Evolutionary conservation across 352 stramenopile genomes (phyloP).

Genomic region (Pythium inflatum): DNA sequence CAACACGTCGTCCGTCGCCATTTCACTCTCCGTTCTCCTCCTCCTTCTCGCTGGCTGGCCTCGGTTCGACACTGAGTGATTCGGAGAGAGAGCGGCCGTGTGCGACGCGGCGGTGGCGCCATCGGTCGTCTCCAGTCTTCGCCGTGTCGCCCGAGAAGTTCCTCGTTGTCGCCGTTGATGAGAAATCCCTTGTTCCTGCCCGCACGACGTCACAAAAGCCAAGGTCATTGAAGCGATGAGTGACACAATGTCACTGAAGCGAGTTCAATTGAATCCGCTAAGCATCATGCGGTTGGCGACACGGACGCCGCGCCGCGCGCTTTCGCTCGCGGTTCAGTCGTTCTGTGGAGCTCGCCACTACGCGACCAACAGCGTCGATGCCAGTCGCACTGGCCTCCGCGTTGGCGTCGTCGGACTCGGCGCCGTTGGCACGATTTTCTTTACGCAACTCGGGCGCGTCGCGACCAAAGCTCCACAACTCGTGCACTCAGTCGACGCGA

Average conservation of each 20-base stretch:
- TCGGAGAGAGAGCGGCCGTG: background rate
- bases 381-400: conserved; percentile 24
- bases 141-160: too few relatives aligned
- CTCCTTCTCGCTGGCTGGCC: conserved; percentile 11
- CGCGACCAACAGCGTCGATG: background rate
- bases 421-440: conserved; percentile 77
- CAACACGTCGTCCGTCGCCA: conserved; percentile 26
- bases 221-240: too few relatives aligned
- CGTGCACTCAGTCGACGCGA: conserved; percentile 42
- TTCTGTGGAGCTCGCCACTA: background rate
- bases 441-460: conserved; percentile 50
- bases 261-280: background rate
- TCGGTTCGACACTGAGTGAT: conserved; percentile 8
- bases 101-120: background rate
- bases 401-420: conserved; percentile 71
- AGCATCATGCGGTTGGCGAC: background rate
- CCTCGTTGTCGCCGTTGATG: too few relatives aligned
- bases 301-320: background rate
- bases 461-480: conserved; percentile 19
- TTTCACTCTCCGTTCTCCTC: background rate
- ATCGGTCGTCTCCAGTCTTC: too few relatives aligned
- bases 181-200: too few relatives aligned
- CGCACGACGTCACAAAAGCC: background rate
- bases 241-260: background rate
- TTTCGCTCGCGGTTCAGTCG: background rate